Evolutionary conservation across 2,329 filamentous ascomycete species (phyloP), one percentile per base, ranked within the genome.

Genomic region (Fusarium hostae): DNA sequence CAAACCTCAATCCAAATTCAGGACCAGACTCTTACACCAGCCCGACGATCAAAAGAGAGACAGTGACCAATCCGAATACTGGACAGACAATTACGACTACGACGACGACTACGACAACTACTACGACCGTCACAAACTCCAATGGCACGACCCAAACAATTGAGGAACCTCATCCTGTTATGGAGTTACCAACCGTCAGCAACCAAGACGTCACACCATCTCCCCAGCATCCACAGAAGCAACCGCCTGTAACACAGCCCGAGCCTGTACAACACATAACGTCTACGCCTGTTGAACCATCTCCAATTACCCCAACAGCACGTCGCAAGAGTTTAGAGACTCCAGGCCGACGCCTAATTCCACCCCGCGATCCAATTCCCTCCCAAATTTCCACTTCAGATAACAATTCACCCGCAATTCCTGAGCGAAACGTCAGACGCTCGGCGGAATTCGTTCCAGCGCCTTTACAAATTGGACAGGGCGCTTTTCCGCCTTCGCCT

Each of bases 61-160:
- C 65, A 2, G 58, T 68, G 6, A 68, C 65, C 34, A 68, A 68
- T 18, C 74, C 74, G 10, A 76, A 64, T n/a, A 76, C 74, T 1
- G 74, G 74, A 9, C 74, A 76, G 52, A 75, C 68, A 9, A 62
- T 75, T 24, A 76, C 74, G 2, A 75, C 73, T 2, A 73, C 75
- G 6, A 75, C 72, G 0, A 73, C 74, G 0, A 64, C 76, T 0
- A 62, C 75, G 0, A 81, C 82, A 0, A 82, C 81, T 9, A 79
- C 78, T 0, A 76, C 74, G 1, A 76, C 74, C 0, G 59, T 76
- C 2, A 73, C 56, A 10, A 74, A 76, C 41, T 65, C 74, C 24
- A 76, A 76, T 44, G 74, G 74, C 15, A 76, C 74, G 0, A 73
- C 61, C 0, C 65, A 69, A 9, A 76, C 74, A 3, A 58, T 72